Conservation (phyloP, 768 basidiomycete species). For the Boletus rubroflammeus region DNA sequence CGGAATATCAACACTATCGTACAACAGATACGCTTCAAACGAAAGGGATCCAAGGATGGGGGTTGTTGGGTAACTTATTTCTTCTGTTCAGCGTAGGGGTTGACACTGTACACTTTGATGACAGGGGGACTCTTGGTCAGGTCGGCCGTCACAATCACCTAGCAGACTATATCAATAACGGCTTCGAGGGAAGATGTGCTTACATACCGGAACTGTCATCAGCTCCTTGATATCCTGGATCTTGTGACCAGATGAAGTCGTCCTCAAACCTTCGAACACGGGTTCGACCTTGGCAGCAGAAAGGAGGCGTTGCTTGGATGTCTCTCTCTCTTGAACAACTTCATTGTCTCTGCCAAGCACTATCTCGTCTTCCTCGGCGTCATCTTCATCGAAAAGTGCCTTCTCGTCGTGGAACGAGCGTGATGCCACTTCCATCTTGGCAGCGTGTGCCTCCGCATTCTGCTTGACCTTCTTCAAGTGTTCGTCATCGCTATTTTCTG, state of each 20-base stretch:
- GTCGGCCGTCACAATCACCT: slow-evolving; percentile 95
- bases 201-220: slow-evolving; percentile 86
- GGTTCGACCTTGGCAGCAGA: slow-evolving; percentile 76
- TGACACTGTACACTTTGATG: slow-evolving; percentile 95
- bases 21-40: slow-evolving; percentile 21
- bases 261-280: slow-evolving; percentile 78
- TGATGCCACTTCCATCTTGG: slow-evolving; percentile 88
- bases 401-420: slow-evolving; percentile 84
- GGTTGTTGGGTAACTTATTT: slow-evolving; percentile 31
- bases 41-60: slow-evolving; percentile 2
- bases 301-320: slow-evolving; percentile 71
- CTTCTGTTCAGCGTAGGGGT: slow-evolving; percentile 65
- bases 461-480: slow-evolving; percentile 93
- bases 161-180: slow-evolving; percentile 7
- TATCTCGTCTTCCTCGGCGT: slow-evolving; percentile 76
- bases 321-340: slow-evolving; percentile 44
- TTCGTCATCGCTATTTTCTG: slow-evolving; percentile 94
- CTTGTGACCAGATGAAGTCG: slow-evolving; percentile 75
- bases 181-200: not conserved
- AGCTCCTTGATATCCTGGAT: slow-evolving; percentile 94
- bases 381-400: slow-evolving; percentile 86
- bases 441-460: slow-evolving; percentile 84
- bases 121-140: slow-evolving; percentile 94
- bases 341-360: slow-evolving; percentile 59
- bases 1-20: slow-evolving; percentile 28